Percentiles rank a stretch among this genome's conserved stretches.
Evolutionary conservation across 176 grass and related monocot genomes (phyloP).

Genomic region (Poa pratensis): DNA sequence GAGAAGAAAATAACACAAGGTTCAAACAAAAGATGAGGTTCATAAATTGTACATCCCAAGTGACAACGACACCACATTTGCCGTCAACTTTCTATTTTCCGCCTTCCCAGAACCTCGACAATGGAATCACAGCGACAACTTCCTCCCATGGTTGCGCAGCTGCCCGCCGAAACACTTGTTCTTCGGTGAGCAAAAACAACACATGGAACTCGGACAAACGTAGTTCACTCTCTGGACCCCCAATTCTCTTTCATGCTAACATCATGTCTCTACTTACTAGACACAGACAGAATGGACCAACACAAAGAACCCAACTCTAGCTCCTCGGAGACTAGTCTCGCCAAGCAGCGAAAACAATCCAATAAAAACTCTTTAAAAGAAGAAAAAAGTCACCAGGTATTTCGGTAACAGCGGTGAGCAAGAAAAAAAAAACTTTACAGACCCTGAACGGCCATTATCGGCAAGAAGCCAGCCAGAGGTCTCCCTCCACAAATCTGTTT

Average conservation of each 20-base stretch:
- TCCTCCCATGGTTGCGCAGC: conserved; percentile 43
- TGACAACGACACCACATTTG: neutral
- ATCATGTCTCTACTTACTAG: conserved; percentile 35
- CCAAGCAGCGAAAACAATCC: conserved; percentile 60
- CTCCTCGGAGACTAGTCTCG: conserved; percentile 28
- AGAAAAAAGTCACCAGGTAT: conserved; percentile 59
- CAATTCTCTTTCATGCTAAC: conserved; percentile 38
- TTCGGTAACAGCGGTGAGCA: conserved; percentile 36
- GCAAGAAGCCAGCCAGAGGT: conserved; percentile 49
- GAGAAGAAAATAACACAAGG: neutral
- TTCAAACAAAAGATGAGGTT: neutral
- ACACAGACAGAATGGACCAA: conserved; percentile 36
- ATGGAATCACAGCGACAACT: neutral
- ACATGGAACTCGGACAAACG: conserved; percentile 14
- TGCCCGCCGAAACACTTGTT: conserved; percentile 14
- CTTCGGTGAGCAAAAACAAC: conserved; percentile 45
- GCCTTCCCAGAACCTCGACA: neutral
- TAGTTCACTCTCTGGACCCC: too few relatives aligned
- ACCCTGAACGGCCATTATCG: conserved; percentile 62
- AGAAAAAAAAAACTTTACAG: conserved; percentile 76
- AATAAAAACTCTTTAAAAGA: conserved; percentile 40
- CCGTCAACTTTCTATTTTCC: neutral
- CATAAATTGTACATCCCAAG: neutral
- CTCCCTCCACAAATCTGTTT: conserved; percentile 66
- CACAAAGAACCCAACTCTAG: conserved; percentile 14